Evolutionary conservation across 2,329 filamentous ascomycete genomes (phyloP).

Genomic region (Phaeosphaeriaceae sp.): DNA sequence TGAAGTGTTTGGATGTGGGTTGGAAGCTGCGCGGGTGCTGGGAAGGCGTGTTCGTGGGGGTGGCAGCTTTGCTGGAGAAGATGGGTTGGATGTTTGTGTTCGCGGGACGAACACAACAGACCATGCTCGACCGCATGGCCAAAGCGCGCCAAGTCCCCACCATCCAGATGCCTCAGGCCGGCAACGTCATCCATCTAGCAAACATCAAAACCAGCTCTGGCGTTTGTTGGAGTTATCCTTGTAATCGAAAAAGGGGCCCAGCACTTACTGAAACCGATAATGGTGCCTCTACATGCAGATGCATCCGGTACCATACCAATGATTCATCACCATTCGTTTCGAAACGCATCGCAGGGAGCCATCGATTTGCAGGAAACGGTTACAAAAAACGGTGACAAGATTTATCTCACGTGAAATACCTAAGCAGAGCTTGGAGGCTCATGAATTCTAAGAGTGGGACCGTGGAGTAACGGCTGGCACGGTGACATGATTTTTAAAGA

Average conservation of each 20-base stretch:
- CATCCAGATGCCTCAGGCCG: neutral
- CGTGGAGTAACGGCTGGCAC: neutral
- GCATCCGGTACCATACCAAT: neutral
- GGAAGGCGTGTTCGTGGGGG: constrained; percentile 1
- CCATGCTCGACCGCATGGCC: neutral
- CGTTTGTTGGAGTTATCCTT: neutral
- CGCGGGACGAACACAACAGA: constrained; percentile 5
- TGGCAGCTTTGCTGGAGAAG: neutral
- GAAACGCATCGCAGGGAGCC: neutral
- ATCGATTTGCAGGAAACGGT: neutral
- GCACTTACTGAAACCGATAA: neutral
- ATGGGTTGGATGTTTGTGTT: constrained; percentile 2
- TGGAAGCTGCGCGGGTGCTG: constrained; percentile 39
- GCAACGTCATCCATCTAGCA: neutral
- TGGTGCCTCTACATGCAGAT: neutral
- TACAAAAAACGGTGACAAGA: neutral
- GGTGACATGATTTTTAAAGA: too few relatives aligned
- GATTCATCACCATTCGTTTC: neutral
- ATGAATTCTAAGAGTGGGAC: neutral
- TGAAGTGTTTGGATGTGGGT: constrained; percentile 15
- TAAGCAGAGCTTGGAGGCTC: neutral
- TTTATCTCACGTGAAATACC: neutral
- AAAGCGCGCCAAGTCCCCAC: constrained; percentile 1
- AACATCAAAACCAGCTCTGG: neutral
- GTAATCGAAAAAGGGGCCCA: neutral